phyloP scores from a whole-genome alignment of 202 grass and related monocot genomes.

The Saccharum hybrid region DNA sequence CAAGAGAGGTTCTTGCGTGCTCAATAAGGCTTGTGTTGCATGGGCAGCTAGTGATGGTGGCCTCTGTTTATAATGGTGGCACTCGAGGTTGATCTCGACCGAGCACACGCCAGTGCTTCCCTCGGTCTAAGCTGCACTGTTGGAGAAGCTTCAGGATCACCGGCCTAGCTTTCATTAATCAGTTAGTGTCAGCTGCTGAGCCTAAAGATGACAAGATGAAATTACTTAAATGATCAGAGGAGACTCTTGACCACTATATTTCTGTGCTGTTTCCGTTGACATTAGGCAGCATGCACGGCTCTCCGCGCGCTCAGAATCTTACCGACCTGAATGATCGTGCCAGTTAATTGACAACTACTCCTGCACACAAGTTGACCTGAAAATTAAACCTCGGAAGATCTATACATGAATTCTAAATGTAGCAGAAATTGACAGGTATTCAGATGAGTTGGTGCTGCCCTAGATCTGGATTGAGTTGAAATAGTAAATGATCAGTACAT shows the following conservation, averaged over 20 bases:
- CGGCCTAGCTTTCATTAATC: background rate
- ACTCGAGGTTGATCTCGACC: background rate
- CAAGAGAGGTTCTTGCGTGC: background rate
- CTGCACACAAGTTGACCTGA: conserved; percentile 9
- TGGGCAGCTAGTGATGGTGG: background rate
- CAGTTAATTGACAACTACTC: conserved; percentile 17
- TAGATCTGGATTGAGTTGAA: conserved; percentile 1
- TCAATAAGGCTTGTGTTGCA: background rate
- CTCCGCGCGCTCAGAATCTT: conserved; percentile 3
- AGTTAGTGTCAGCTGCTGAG: background rate
- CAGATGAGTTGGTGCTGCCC: background rate
- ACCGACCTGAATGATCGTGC: conserved; percentile 23
- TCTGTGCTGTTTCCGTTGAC: conserved; percentile 18
- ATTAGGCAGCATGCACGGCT: conserved; percentile 3
- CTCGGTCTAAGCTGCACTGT: background rate
- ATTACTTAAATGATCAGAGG: no score
- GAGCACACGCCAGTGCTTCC: background rate
- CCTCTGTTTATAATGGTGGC: conserved; percentile 36
- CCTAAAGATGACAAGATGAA: no score
- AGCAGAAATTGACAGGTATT: background rate
- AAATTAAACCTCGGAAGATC: conserved; percentile 21
- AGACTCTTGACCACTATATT: no score
- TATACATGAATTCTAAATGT: background rate
- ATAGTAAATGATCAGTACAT: background rate
- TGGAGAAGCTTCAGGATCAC: background rate